These are phyloP conservation scores for Tirmania nivea DNA, from an alignment of 495 filamentous ascomycete species.

Conservation along the genomic window DNA sequence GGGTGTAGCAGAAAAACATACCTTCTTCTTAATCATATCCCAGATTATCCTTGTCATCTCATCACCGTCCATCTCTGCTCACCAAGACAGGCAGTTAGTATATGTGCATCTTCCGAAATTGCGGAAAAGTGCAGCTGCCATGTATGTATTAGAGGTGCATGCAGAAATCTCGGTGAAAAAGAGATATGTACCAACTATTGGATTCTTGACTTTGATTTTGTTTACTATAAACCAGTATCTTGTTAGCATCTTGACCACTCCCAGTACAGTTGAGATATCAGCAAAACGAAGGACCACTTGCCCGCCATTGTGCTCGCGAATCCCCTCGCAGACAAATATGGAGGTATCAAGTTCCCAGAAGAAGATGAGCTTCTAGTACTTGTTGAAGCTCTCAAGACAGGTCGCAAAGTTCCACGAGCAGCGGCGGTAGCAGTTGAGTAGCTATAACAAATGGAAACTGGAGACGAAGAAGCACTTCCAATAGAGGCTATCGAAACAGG, in stretches of 20 bases:
- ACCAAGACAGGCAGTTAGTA: background rate
- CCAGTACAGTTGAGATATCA: no score
- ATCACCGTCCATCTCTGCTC: conserved; percentile 71
- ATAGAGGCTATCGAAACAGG: background rate
- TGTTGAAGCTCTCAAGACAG: no score
- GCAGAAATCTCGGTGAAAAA: background rate
- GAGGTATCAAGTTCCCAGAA: no score
- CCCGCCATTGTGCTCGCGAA: conserved; percentile 4
- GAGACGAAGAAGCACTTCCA: background rate
- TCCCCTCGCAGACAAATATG: background rate
- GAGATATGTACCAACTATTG: conserved; percentile 43
- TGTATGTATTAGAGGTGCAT: background rate
- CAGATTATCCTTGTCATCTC: conserved; percentile 99
- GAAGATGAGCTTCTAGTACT: no score
- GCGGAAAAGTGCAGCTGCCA: background rate
- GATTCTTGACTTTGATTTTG: conserved; percentile 96
- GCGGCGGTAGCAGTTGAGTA: background rate
- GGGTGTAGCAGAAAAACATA: conserved; percentile 20
- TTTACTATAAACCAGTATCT: conserved; percentile 7
- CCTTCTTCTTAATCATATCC: conserved; percentile 92
- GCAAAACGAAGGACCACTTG: background rate
- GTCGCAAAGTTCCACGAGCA: no score
- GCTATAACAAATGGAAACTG: background rate
- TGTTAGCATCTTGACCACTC: background rate
- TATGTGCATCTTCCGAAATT: background rate